Base-by-base conservation (phyloP, 2,329 filamentous ascomycete species). In the Camptophora hylomeconis region DNA sequence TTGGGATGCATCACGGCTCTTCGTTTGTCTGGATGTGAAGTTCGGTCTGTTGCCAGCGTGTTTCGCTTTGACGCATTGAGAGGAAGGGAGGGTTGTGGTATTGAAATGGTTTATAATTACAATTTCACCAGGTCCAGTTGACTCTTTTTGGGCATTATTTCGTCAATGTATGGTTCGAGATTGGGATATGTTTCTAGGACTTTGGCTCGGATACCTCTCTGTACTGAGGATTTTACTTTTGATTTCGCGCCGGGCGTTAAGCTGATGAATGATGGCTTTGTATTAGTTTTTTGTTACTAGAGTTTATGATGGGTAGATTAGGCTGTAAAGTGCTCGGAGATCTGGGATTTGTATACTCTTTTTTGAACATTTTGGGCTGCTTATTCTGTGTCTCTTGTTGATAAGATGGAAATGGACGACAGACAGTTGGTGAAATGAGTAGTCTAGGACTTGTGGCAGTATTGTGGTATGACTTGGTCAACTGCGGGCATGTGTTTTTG, bases 201-300 rank as follows among this genome's bases (percentile, higher is more conserved):
- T 49, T 81, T 81, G 48, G 76, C 68, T 45, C 89, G 81, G 46
- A 98, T 76, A 40, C 65, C 72, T 49, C 89, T 81, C 63, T 94
- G 86, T 32, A 83, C 82, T 14, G 84, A 93, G 41, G 87, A 94
- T 63, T 95, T 98, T 58, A 95, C 82, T 67, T 95, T 95, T 46
- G 84, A 83, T 62, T 89, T 92, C 32, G 81, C 76, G 42, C 79
- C 73, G 15, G 77, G 61, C 47, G 74, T 63, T 53, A 93, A 75
- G 43, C 80, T 87, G 48, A 19, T n/a, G n/a, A n/a, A n/a, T n/a
- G n/a, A n/a, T n/a, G n/a, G n/a, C n/a, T n/a, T n/a, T 29, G 30
- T 13, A 16, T 42, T 35, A 30, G 35, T 20, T 9, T 25, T 13
- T 9, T 21, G 8, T 14, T 23, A 20, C 8, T 14, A 17, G 7